These are phyloP conservation scores for Acanthamoeba sp. DNA, from an alignment of 208 protist species.

Conservation along the genomic window DNA sequence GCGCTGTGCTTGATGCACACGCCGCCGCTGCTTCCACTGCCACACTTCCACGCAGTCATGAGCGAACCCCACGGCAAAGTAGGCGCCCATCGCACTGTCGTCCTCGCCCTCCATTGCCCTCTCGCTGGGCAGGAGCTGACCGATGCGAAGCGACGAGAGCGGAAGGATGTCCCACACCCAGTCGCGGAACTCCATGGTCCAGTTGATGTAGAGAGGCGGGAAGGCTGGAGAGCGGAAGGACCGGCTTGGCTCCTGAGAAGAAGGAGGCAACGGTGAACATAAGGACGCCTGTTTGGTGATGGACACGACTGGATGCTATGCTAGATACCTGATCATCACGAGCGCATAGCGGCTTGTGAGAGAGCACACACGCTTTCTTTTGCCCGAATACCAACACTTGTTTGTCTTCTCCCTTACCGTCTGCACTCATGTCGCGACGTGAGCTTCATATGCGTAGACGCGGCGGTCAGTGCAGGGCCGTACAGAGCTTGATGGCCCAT, in stretches of 20 bases:
- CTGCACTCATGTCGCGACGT: no score
- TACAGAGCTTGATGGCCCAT: conserved; percentile 65
- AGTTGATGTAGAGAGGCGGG: conserved; percentile 42
- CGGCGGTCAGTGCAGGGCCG: no score
- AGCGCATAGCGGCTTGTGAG: no score
- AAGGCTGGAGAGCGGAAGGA: no score
- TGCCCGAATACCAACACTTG: conserved; percentile 56
- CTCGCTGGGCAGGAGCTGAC: not conserved
- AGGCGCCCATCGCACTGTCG: not conserved
- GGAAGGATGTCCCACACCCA: conserved; percentile 70
- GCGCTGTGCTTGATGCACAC: not conserved
- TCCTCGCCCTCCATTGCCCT: not conserved
- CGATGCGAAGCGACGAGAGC: conserved; percentile 8
- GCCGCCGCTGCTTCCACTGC: not conserved
- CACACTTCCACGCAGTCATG: conserved; percentile 71
- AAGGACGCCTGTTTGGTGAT: no score
- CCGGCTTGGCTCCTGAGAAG: no score
- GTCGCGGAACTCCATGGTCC: conserved; percentile 59
- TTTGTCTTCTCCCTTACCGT: conserved; percentile 23
- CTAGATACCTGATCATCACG: no score
- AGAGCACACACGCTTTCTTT: conserved; percentile 60
- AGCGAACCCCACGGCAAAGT: conserved; percentile 57
- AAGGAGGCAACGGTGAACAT: not conserved
- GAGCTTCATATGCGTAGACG: no score
- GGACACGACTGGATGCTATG: no score